These are phyloP conservation scores for Trichosporon sp. DNA, from an alignment of 1,284 basidiomycete genomes.

Conservation along the genomic window DNA sequence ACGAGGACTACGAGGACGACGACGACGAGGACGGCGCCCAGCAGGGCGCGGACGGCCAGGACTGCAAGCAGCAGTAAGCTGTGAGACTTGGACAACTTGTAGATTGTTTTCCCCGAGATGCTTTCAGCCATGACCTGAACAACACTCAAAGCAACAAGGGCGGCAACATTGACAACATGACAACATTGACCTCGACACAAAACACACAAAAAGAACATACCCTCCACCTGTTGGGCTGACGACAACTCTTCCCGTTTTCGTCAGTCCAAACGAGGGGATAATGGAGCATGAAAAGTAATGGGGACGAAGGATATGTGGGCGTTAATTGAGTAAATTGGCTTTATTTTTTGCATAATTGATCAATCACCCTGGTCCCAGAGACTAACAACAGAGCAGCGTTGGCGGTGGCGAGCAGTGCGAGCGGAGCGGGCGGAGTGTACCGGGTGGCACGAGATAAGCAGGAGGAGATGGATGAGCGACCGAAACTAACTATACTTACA, in stretches of 20 bases:
- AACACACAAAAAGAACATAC: background rate
- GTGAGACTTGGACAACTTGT: background rate
- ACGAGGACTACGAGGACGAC: constrained; percentile 60
- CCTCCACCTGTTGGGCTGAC: background rate
- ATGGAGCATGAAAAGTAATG: background rate
- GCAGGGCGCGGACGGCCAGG: constrained; percentile 39
- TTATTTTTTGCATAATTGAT: constrained; percentile 7
- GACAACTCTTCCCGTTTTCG: background rate
- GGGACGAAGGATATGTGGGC: background rate
- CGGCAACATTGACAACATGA: background rate
- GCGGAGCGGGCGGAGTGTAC: no score
- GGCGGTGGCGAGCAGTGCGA: no score
- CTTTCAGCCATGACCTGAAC: constrained; percentile 21
- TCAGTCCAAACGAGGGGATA: background rate
- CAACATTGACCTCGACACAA: background rate
- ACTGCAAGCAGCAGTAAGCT: constrained; percentile 54
- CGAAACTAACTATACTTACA: no score
- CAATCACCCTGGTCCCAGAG: background rate
- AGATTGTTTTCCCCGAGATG: constrained; percentile 20
- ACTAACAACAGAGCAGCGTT: background rate
- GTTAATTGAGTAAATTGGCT: constrained; percentile 11
- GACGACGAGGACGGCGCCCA: constrained; percentile 38
- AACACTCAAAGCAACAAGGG: background rate
- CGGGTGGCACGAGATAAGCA: no score
- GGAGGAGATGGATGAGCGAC: no score